A percentile compares a stretch with the other conserved stretches of the same genome.
These are phyloP conservation scores for Quercus robur DNA, from an alignment of 306 rosid species.

Conservation along the genomic window DNA sequence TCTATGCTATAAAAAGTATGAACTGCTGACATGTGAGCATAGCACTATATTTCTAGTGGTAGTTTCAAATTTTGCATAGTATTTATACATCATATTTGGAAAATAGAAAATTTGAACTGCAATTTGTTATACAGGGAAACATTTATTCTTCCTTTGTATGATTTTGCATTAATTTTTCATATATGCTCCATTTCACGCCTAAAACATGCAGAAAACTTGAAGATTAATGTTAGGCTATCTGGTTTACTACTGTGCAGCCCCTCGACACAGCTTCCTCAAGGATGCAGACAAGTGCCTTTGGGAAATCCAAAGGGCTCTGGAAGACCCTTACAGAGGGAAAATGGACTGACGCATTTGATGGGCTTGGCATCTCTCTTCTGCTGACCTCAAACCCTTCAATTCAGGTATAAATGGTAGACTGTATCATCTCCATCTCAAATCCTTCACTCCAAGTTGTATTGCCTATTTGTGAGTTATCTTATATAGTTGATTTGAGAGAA, in stretches of 20 bases:
- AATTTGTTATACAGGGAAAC: neutral
- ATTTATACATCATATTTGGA: neutral
- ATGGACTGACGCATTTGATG: slow-evolving; percentile 94
- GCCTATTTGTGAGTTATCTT: neutral
- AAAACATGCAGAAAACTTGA: slow-evolving; percentile 2
- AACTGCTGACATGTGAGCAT: neutral
- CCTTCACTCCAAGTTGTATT: neutral
- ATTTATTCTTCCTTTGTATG: neutral
- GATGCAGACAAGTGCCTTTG: slow-evolving; percentile 96
- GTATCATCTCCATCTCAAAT: neutral
- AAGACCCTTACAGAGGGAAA: slow-evolving; percentile 82
- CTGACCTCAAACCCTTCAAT: slow-evolving; percentile 95
- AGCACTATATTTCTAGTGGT: neutral
- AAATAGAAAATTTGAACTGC: neutral
- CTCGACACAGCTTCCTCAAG: slow-evolving; percentile 96
- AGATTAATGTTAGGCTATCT: slow-evolving; percentile 35
- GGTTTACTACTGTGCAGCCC: slow-evolving; percentile 64
- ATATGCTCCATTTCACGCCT: neutral
- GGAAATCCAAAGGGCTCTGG: slow-evolving; percentile 90
- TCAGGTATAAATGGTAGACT: slow-evolving; percentile 50
- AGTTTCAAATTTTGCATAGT: neutral
- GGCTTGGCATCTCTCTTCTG: slow-evolving; percentile 86
- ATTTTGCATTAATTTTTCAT: neutral
- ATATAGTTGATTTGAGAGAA: slow-evolving; percentile 7
- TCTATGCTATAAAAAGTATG: neutral